Evolutionary conservation across 2,329 filamentous ascomycete genomes (phyloP), one percentile per base, ranked within the genome.

Genomic region (Aspergillus costaricaensis): DNA sequence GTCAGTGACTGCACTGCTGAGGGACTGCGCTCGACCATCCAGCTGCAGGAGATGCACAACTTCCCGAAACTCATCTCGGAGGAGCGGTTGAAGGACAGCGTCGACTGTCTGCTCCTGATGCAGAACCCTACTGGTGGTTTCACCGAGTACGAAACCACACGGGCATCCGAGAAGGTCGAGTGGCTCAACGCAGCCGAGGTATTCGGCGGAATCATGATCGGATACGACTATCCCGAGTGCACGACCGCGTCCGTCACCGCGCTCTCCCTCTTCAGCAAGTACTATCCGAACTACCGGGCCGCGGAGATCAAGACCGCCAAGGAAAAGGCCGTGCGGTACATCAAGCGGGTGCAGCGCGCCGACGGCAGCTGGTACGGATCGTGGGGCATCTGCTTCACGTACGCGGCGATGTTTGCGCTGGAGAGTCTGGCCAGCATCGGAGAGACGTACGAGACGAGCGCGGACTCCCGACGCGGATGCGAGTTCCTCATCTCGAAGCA

Each of bases 311-410:
- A 85, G 8, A 74, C 72, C 0, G 92, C 95, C 69, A 89, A 95
- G 66, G 79, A 81, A 19, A 84, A 88, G 39, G 92, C 93, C 0
- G 86, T 96, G 1, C 80, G 82, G 53, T 98, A 92, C 81, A 96
- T 99, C 76, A 91, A 92, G 72, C 83, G 83, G 2, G 85, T 88
- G 3, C 95, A 98, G 77, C 82, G 85, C 2, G 75, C 83, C 0
- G 92, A 98, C 68, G 95, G 95, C n/a, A 90, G 89, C 62, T 99
- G 95, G 95, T 98, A 99, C 73, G 95, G 95, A 49, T 92, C 88
- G 72, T 99, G 95, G 95, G 95, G 91, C 55, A 96, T 99, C 70
- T 99, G 95, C 79, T 99, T 96, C 77, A 97, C 93, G 0, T 99
- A 99, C 73, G 95, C 93, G 0, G 91, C 87, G 65, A 96, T 98